Evolutionary conservation across 805 yeast species (phyloP).

Genomic region (Saturnispora saitoi): DNA sequence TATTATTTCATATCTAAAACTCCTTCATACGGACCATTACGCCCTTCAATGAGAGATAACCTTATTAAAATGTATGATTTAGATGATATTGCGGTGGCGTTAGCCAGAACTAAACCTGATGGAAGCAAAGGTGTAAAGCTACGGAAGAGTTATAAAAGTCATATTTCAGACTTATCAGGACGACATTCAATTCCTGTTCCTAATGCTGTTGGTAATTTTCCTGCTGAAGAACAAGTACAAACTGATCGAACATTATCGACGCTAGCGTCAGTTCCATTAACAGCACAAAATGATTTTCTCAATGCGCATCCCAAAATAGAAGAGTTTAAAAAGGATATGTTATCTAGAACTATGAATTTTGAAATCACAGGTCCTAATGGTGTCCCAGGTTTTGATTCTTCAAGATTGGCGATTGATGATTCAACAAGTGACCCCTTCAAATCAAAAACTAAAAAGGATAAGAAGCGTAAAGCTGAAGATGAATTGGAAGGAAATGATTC

Average conservation of each 20-base stretch:
- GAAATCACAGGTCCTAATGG: conserved; percentile 62
- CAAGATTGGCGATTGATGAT: conserved; percentile 43
- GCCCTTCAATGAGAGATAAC: conserved; percentile 68
- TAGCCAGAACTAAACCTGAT: conserved; percentile 80
- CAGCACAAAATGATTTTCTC: conserved; percentile 31
- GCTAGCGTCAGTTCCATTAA: conserved; percentile 27
- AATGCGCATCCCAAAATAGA: conserved; percentile 31
- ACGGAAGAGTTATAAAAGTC: conserved; percentile 91
- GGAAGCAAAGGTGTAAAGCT: conserved; percentile 89
- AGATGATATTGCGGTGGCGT: conserved; percentile 59
- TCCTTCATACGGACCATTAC: conserved; percentile 33
- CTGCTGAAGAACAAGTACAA: conserved; percentile 3
- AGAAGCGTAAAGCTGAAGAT: conserved; percentile 21
- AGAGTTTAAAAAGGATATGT: conserved; percentile 40
- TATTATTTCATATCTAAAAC: conserved; percentile 28
- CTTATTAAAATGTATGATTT: conserved; percentile 62
- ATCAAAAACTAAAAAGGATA: conserved; percentile 15
- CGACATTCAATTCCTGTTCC: conserved; percentile 55
- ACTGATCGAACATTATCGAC: conserved; percentile 31
- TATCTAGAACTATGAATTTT: conserved; percentile 45
- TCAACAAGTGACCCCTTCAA: conserved; percentile 5
- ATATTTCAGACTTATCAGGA: conserved; percentile 79
- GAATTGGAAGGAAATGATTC: not conserved
- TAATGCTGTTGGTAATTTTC: conserved; percentile 3
- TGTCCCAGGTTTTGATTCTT: conserved; percentile 67